These are phyloP conservation scores for Suhomyces sp. DNA, from an alignment of 805 yeast species.

Conservation along the genomic window DNA sequence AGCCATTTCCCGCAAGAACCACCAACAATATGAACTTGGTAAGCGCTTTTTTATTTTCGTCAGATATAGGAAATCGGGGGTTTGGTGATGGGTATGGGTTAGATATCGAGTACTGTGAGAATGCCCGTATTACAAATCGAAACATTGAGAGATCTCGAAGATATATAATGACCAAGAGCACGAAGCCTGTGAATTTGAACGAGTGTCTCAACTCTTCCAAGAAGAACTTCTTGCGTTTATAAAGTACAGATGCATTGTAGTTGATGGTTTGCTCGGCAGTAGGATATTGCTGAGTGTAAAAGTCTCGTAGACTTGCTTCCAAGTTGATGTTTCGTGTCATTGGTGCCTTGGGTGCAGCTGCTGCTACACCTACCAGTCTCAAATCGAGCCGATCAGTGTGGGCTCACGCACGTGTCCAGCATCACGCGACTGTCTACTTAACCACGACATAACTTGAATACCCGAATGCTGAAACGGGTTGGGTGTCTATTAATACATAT, in stretches of 20 bases:
- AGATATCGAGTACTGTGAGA: conserved; percentile 26
- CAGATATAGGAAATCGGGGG: conserved; percentile 14
- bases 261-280: conserved; percentile 36
- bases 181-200: conserved; percentile 34
- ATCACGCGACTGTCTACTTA: too few species aligned
- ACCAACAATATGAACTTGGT: conserved; percentile 25
- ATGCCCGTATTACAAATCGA: conserved; percentile 23
- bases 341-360: background rate
- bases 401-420: background rate
- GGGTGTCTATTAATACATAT: conserved; percentile 6
- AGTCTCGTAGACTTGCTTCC: conserved; percentile 24
- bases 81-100: conserved; percentile 23
- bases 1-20: conserved; percentile 21
- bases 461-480: background rate
- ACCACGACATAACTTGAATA: too few species aligned
- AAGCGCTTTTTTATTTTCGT: conserved; percentile 25
- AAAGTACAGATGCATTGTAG: conserved; percentile 41
- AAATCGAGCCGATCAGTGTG: background rate
- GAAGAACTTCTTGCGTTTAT: conserved; percentile 43
- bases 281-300: conserved; percentile 29
- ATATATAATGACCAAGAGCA: conserved; percentile 37
- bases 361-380: background rate
- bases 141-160: conserved; percentile 41
- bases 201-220: conserved; percentile 32
- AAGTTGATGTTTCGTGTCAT: conserved; percentile 7